A percentile compares a stretch with the other conserved stretches of the same genome.
Evolutionary conservation across 2,329 filamentous ascomycete genomes (phyloP).

Genomic region (Fusarium mangiferae): DNA sequence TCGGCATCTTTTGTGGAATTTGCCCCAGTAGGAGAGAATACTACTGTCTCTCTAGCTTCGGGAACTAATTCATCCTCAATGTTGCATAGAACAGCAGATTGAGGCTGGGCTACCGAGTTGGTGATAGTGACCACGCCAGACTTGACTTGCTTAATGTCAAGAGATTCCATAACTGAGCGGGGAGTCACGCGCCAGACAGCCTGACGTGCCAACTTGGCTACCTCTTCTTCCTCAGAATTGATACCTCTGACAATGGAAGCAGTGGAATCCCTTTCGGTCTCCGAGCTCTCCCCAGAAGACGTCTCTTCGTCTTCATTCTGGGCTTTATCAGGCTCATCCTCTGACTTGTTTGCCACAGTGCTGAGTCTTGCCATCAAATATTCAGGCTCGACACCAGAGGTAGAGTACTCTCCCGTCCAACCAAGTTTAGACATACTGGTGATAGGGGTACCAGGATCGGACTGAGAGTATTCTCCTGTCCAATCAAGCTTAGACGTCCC

Average conservation of each 20-base stretch:
- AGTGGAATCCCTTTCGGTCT: too few relatives aligned
- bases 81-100: background rate
- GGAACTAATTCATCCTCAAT: background rate
- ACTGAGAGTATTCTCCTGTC: background rate
- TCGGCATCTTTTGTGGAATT: too few relatives aligned
- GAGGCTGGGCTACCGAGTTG: background rate
- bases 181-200: background rate
- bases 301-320: rapidly evolving
- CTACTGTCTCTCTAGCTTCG: too few relatives aligned
- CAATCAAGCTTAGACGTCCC: background rate
- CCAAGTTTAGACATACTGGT: background rate
- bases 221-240: background rate
- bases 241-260: too few relatives aligned
- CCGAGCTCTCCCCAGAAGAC: background rate
- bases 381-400: background rate
- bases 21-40: background rate
- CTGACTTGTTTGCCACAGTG: background rate
- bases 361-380: background rate
- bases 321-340: background rate
- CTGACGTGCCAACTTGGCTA: background rate
- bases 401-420: background rate
- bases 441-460: background rate
- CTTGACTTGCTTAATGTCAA: background rate
- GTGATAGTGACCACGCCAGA: background rate
- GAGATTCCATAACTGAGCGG: background rate